Conservation (phyloP, 1,284 basidiomycete genomes). For the Ustilago nuda region DNA sequence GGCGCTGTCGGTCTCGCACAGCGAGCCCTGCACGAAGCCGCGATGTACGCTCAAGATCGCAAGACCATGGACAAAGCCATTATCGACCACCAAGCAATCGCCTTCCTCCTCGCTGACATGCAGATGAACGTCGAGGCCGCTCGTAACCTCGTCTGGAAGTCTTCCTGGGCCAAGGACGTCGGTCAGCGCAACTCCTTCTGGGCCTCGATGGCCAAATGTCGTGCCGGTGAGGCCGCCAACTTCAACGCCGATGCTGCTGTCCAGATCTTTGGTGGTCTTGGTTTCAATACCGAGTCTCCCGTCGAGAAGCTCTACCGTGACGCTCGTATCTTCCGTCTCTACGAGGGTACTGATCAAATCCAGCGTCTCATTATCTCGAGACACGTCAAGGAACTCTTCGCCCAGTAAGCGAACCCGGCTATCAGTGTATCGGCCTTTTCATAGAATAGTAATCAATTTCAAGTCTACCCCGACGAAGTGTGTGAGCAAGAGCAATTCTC, state of each 20-base stretch:
- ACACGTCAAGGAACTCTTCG: slow-evolving; percentile 62
- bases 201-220: slow-evolving; percentile 73
- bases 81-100: slow-evolving; percentile 74
- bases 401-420: slow-evolving; percentile 20
- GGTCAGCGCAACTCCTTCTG: slow-evolving; percentile 73
- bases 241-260: slow-evolving; percentile 70
- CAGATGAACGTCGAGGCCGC: slow-evolving; percentile 72
- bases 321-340: slow-evolving; percentile 62
- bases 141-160: slow-evolving; percentile 72
- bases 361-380: slow-evolving; percentile 65
- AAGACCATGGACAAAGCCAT: slow-evolving; percentile 74
- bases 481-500: no score
- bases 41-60: slow-evolving; percentile 73
- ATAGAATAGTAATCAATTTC: no score
- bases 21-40: slow-evolving; percentile 73
- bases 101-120: slow-evolving; percentile 75
- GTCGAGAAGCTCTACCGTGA: slow-evolving; percentile 74
- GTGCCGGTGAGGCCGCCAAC: slow-evolving; percentile 69
- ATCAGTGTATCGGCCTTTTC: no score
- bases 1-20: slow-evolving; percentile 74
- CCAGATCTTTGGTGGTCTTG: slow-evolving; percentile 71
- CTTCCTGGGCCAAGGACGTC: slow-evolving; percentile 72
- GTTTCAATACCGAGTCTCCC: slow-evolving; percentile 73
- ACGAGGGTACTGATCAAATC: slow-evolving; percentile 68
- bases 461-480: no score